Conservation (phyloP, 768 basidiomycete species). For the Boletus tylopilopsis region DNA sequence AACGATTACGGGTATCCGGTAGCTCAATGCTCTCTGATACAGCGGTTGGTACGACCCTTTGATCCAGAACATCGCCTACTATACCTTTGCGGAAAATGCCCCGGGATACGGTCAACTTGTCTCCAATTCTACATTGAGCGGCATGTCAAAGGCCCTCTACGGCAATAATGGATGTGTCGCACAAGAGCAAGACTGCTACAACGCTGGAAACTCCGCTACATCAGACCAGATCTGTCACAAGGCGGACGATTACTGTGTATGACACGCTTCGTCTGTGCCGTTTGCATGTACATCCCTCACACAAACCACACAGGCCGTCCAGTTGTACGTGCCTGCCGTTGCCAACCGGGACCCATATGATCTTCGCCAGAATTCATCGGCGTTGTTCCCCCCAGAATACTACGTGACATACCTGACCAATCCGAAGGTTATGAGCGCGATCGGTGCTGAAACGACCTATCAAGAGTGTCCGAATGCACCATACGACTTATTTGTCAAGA, state of each 20-base stretch:
- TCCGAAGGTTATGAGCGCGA: conserved; percentile 36
- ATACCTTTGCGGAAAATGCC: conserved; percentile 57
- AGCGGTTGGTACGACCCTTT: conserved; percentile 69
- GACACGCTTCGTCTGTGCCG: no score
- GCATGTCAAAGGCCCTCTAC: conserved; percentile 49
- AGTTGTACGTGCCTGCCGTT: conserved; percentile 49
- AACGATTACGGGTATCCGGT: not conserved
- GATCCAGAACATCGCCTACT: conserved; percentile 57
- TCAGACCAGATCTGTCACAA: conserved; percentile 49
- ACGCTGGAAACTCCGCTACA: conserved; percentile 42
- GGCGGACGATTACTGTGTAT: conserved; percentile 56
- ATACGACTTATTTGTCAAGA: conserved; percentile 39
- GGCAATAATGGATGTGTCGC: conserved; percentile 47
- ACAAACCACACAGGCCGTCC: conserved; percentile 32
- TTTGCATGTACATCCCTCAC: not conserved
- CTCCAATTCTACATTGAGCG: conserved; percentile 39
- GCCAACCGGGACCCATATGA: conserved; percentile 54
- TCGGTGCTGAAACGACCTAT: conserved; percentile 52
- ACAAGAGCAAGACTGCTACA: conserved; percentile 54
- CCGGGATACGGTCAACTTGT: conserved; percentile 67
- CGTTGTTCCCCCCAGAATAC: conserved; percentile 54
- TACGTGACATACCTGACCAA: conserved; percentile 45
- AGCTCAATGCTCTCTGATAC: not conserved
- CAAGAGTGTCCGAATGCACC: conserved; percentile 46
- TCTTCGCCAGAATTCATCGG: conserved; percentile 51